Evolutionary conservation across 345 rosid genomes (phyloP).

Genomic region (Xanthoceras sorbifolium): DNA sequence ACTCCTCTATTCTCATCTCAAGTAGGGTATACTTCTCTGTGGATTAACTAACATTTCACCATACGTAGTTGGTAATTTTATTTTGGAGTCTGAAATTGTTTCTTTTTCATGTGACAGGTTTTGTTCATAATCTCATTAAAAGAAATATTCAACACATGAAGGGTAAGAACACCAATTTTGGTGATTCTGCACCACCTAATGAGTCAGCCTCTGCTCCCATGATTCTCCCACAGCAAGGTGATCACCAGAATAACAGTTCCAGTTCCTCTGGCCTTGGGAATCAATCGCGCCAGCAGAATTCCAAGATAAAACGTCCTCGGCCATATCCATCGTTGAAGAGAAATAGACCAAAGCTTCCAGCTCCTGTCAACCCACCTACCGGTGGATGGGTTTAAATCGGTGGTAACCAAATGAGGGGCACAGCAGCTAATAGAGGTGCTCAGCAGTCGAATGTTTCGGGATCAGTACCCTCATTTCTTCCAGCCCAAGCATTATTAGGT

Average conservation of each 20-base stretch:
- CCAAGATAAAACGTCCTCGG: conserved; percentile 29
- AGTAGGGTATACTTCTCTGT: too few relatives aligned
- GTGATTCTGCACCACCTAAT: too few relatives aligned
- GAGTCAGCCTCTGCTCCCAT: too few relatives aligned
- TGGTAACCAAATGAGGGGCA: too few relatives aligned
- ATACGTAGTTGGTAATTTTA: background rate
- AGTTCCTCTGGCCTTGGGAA: background rate
- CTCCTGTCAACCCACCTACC: background rate
- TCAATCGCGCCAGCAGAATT: background rate
- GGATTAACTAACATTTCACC: background rate
- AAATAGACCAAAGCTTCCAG: background rate
- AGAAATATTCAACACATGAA: conserved; percentile 17
- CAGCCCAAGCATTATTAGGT: too few relatives aligned
- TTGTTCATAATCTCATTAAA: conserved; percentile 30
- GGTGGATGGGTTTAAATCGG: too few relatives aligned
- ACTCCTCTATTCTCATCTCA: too few relatives aligned
- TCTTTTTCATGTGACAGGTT: conserved; percentile 29
- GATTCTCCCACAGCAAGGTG: background rate
- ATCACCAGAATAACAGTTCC: too few relatives aligned
- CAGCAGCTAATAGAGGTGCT: too few relatives aligned
- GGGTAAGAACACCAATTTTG: too few relatives aligned
- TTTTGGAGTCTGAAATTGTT: background rate
- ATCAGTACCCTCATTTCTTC: too few relatives aligned
- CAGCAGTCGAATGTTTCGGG: too few relatives aligned
- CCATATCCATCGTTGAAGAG: background rate